Percentiles rank a stretch among this genome's conserved stretches.
phyloP scores from a whole-genome alignment of 2,329 filamentous ascomycete genomes.

The Paradendryphiella salina region DNA sequence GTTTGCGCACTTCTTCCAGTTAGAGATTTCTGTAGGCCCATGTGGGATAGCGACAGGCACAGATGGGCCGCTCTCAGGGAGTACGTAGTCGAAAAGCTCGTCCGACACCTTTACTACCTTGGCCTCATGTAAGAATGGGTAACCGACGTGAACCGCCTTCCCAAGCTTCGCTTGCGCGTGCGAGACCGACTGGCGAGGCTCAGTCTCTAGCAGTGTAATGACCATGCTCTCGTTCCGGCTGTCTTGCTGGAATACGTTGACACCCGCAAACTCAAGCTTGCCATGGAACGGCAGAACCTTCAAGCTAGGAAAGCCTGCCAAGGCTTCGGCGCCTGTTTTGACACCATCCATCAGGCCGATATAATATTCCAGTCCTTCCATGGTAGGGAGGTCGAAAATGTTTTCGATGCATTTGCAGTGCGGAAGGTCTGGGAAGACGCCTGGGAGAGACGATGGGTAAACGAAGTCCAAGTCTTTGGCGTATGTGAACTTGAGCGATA shows the following conservation, averaged over 20 bases:
- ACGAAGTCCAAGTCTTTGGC: slow-evolving; percentile 73
- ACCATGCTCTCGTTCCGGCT: slow-evolving; percentile 97
- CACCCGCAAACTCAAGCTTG: slow-evolving; percentile 80
- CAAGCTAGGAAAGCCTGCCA: slow-evolving; percentile 91
- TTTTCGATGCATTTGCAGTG: slow-evolving; percentile 93
- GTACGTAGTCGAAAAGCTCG: slow-evolving; percentile 85
- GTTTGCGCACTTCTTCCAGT: slow-evolving; percentile 82
- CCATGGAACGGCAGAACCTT: slow-evolving; percentile 84
- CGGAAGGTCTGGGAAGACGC: slow-evolving; percentile 85
- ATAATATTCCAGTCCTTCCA: slow-evolving; percentile 85
- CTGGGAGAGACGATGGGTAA: slow-evolving; percentile 85
- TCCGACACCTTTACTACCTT: slow-evolving; percentile 88
- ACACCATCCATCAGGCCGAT: slow-evolving; percentile 83
- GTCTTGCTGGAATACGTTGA: slow-evolving; percentile 93
- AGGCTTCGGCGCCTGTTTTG: slow-evolving; percentile 76
- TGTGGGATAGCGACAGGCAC: slow-evolving; percentile 72
- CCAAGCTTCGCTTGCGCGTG: slow-evolving; percentile 79
- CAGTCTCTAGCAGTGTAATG: slow-evolving; percentile 77
- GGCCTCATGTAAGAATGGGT: slow-evolving; percentile 92
- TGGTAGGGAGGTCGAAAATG: slow-evolving; percentile 89
- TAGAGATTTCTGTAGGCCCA: slow-evolving; percentile 72
- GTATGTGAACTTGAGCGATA: slow-evolving; percentile 90
- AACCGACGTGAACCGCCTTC: slow-evolving; percentile 85
- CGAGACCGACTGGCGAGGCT: slow-evolving; percentile 69
- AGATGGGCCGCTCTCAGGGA: slow-evolving; percentile 64